Evolutionary conservation across 768 basidiomycete species (phyloP).

Genomic region (Galerina marginata): DNA sequence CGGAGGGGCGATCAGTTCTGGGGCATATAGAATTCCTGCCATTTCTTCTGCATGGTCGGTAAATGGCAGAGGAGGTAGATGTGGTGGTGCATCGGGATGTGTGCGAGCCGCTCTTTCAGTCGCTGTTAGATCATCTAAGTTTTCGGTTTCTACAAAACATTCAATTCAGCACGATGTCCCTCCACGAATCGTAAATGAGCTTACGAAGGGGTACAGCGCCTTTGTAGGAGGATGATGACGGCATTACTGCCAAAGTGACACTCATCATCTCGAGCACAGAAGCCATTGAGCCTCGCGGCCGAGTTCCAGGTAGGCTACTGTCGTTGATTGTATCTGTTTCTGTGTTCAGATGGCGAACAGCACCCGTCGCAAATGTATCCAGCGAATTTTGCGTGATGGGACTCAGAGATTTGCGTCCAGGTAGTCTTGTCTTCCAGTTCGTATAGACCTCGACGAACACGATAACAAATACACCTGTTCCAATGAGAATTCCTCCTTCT

Average conservation of each 20-base stretch:
- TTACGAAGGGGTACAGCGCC: slow-evolving; percentile 73
- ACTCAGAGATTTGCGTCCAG: slow-evolving; percentile 55
- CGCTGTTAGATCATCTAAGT: slow-evolving; percentile 78
- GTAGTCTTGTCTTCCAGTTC: slow-evolving; percentile 50
- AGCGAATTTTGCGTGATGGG: slow-evolving; percentile 64
- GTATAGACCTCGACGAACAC: slow-evolving; percentile 68
- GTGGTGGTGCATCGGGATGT: slow-evolving; percentile 78
- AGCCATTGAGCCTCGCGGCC: slow-evolving; percentile 74
- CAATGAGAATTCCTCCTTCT: slow-evolving; percentile 69
- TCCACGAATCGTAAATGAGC: slow-evolving; percentile 33
- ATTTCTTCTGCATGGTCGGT: slow-evolving; percentile 80
- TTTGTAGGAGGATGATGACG: slow-evolving; percentile 56
- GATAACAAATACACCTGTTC: slow-evolving; percentile 56
- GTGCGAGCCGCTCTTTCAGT: slow-evolving; percentile 81
- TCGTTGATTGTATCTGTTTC: slow-evolving; percentile 58
- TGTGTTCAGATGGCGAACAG: slow-evolving; percentile 47
- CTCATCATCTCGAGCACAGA: slow-evolving; percentile 89
- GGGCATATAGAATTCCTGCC: slow-evolving; percentile 80
- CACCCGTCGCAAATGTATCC: slow-evolving; percentile 53
- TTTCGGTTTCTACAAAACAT: slow-evolving; percentile 63
- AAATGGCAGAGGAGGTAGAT: slow-evolving; percentile 70
- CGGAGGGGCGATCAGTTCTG: slow-evolving; percentile 76
- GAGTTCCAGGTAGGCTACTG: slow-evolving; percentile 46
- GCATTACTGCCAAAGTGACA: slow-evolving; percentile 74
- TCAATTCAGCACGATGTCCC: slow-evolving; percentile 9